Evolutionary conservation across 75 land plant genomes (phyloP).

Genomic region (Gnetum montanum): DNA sequence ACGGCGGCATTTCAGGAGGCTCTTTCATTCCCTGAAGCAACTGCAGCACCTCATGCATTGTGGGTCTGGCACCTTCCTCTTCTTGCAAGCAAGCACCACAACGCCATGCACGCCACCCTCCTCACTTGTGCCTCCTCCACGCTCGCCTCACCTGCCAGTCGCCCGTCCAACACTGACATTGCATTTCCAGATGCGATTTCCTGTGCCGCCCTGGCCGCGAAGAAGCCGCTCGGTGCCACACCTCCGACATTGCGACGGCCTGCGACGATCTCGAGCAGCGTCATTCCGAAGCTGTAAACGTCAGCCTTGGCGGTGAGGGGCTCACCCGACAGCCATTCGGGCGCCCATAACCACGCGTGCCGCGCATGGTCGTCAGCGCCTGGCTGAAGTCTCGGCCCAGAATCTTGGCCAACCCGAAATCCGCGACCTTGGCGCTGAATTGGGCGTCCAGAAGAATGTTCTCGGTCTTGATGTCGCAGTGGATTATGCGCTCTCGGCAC

Average conservation of each 20-base stretch:
- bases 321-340: slow-evolving; percentile 5
- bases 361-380: slow-evolving; percentile 6
- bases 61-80: neutral
- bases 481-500: slow-evolving; percentile 1
- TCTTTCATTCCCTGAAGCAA: neutral
- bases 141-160: neutral
- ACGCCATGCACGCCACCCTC: neutral
- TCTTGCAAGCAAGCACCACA: neutral
- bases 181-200: neutral
- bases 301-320: slow-evolving; percentile 1
- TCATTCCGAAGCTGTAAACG: slow-evolving; percentile 13
- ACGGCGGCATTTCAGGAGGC: neutral
- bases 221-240: neutral
- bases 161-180: neutral
- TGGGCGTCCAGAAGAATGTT: neutral
- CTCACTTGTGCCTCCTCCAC: slow-evolving; percentile 1
- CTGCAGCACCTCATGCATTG: neutral
- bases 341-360: slow-evolving; percentile 8
- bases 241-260: neutral
- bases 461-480: slow-evolving; percentile 2
- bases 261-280: slow-evolving; percentile 1
- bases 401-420: slow-evolving; percentile 10
- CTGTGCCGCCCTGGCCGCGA: neutral
- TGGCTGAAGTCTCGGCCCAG: neutral
- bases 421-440: slow-evolving; percentile 3